Evolutionary conservation across 306 rosid species (phyloP).

Genomic region (Cicer judaicum): DNA sequence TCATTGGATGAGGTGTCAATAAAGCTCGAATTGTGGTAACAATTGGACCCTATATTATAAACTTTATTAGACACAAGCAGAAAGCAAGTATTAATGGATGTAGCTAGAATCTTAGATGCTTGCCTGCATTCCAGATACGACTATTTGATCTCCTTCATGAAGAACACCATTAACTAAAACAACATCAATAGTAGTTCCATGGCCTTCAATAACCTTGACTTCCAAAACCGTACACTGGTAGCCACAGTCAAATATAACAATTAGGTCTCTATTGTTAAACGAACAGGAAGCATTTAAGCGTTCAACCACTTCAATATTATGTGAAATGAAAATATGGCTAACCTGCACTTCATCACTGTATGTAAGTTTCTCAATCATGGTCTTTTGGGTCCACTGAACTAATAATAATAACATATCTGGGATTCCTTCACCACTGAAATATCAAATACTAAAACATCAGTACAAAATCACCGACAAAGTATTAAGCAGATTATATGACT

Average conservation of each 20-base stretch:
- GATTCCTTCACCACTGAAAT: conserved; percentile 88
- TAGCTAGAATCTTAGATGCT: conserved; percentile 42
- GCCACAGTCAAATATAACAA: conserved; percentile 41
- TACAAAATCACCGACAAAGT: neutral
- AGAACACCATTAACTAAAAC: conserved; percentile 94
- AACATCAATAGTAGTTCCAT: conserved; percentile 97
- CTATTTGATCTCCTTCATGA: conserved; percentile 98
- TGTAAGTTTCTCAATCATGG: conserved; percentile 88
- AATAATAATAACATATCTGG: conserved; percentile 83
- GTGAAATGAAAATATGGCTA: conserved; percentile 39
- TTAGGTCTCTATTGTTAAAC: conserved; percentile 49
- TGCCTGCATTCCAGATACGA: conserved; percentile 97
- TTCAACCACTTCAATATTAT: conserved; percentile 37
- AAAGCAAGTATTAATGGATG: conserved; percentile 3
- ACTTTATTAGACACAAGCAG: conserved; percentile 28
- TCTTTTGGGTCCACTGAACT: conserved; percentile 91
- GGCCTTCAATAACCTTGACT: conserved; percentile 97
- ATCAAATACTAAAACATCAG: conserved; percentile 48
- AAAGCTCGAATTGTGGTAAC: conserved; percentile 88
- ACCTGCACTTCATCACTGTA: conserved; percentile 93
- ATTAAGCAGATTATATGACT: neutral
- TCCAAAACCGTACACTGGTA: conserved; percentile 94
- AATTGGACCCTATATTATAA: conserved; percentile 76
- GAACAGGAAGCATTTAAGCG: conserved; percentile 34
- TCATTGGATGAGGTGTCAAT: conserved; percentile 97